phyloP scores from a whole-genome alignment of 176 grass and related monocot genomes.

The Musa acuminata region DNA sequence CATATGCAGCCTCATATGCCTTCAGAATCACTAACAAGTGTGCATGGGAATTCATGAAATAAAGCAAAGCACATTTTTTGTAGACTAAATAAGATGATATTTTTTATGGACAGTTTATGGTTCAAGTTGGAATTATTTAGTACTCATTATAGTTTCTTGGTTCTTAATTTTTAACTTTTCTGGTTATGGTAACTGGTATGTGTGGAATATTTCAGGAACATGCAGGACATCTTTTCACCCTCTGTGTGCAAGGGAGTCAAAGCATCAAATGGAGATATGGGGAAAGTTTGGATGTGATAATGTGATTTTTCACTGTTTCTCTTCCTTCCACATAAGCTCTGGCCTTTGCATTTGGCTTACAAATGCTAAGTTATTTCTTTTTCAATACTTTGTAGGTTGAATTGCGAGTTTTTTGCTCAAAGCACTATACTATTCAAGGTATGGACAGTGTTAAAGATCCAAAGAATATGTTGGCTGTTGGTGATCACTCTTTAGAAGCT shows the following conservation, averaged over 20 bases:
- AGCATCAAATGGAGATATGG: slow-evolving; percentile 99
- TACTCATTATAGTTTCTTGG: not conserved
- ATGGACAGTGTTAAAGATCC: slow-evolving; percentile 17
- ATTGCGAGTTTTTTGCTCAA: slow-evolving; percentile 85
- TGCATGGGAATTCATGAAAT: too few relatives aligned
- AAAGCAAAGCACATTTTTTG: not conserved
- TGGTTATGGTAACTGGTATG: slow-evolving; percentile 4
- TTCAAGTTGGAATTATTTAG: too few relatives aligned
- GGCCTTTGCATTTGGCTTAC: slow-evolving; percentile 14
- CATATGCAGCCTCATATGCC: too few relatives aligned
- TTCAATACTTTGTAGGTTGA: slow-evolving; percentile 56
- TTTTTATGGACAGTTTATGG: not conserved
- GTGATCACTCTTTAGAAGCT: slow-evolving; percentile 16
- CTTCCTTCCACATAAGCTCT: slow-evolving; percentile 12
- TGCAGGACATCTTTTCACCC: slow-evolving; percentile 88
- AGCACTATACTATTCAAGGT: slow-evolving; percentile 59
- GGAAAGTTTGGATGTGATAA: slow-evolving; percentile 74
- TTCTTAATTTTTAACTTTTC: not conserved
- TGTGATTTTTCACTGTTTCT: slow-evolving; percentile 30
- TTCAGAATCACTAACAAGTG: too few relatives aligned
- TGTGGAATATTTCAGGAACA: slow-evolving; percentile 47
- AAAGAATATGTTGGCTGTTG: slow-evolving; percentile 21
- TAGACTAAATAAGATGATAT: not conserved
- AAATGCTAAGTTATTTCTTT: slow-evolving; percentile 26
- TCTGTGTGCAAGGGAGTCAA: slow-evolving; percentile 85